phyloP scores from a whole-genome alignment of 2,329 filamentous ascomycete species.

The Aaosphaeria pasadenensis region DNA sequence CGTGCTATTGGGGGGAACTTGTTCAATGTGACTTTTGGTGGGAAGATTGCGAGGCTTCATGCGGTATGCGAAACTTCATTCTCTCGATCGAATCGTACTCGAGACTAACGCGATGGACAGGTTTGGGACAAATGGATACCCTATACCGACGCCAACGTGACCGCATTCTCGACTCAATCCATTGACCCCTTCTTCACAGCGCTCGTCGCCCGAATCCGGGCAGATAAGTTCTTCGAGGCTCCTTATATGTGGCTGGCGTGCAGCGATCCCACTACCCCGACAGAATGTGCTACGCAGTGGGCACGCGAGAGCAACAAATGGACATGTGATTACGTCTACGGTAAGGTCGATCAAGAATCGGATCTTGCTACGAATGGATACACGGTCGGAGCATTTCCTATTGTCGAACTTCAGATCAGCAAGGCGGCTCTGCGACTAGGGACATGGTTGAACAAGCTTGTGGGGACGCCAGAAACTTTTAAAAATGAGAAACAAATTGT shows the following conservation, averaged over 20 bases:
- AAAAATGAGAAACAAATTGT: too few species aligned
- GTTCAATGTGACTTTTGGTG: slow-evolving; percentile 35
- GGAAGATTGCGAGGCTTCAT: slow-evolving; percentile 33
- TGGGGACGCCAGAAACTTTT: slow-evolving; percentile 3
- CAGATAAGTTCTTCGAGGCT: slow-evolving; percentile 34
- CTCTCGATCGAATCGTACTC: background rate
- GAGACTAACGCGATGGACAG: slow-evolving; percentile 17
- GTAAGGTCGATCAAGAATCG: slow-evolving; percentile 22
- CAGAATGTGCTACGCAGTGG: slow-evolving; percentile 35
- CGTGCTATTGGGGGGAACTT: slow-evolving; percentile 38
- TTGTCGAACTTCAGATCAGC: slow-evolving; percentile 41
- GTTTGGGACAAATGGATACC: slow-evolving; percentile 41
- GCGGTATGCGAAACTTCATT: slow-evolving; percentile 20
- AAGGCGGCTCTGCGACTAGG: slow-evolving; percentile 39
- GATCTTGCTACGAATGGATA: slow-evolving; percentile 38
- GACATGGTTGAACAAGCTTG: slow-evolving; percentile 39
- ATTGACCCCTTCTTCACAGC: slow-evolving; percentile 34
- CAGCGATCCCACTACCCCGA: slow-evolving; percentile 27
- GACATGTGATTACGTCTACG: slow-evolving; percentile 41
- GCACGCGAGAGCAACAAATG: slow-evolving; percentile 38
- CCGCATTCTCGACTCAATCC: slow-evolving; percentile 34
- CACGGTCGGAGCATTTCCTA: slow-evolving; percentile 36
- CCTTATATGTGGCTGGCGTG: slow-evolving; percentile 36
- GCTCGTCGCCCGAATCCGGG: slow-evolving; percentile 34
- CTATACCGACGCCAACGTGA: slow-evolving; percentile 34